Evolutionary conservation across 2,329 filamentous ascomycete genomes (phyloP), one percentile per base, ranked within the genome.

Genomic region (Davidsoniella eucalypti): DNA sequence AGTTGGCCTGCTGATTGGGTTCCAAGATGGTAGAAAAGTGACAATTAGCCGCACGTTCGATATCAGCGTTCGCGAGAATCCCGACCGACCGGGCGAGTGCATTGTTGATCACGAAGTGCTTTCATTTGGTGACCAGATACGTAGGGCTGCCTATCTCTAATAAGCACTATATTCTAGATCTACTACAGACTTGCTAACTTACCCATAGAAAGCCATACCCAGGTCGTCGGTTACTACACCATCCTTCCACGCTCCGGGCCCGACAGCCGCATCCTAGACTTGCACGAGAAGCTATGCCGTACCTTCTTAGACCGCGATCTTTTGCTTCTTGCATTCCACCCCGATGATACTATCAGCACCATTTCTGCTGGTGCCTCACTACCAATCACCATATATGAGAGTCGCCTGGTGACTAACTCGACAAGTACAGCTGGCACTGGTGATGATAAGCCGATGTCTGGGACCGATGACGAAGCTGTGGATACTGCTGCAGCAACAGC

Each of bases 21-120:
- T 92, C 61, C 88, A 95, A 58, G 84, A 87, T 69, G 90, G 90
- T 17, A 82, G 87, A 52, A 81, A 90, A 59, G 82, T 95, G 58
- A 94, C 86, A 8, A 80, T 95, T 56, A 90, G 96, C 64, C 82
- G 94, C 68, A 87, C 86, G 3, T 96, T 94, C 61, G 87, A 95
- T 12, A 61, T 69, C 0, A 70, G 78, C 41, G 77, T 75, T 29
- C 69, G 78, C 42, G 71, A 79, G 40, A 63, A 76, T 29, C 66
- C 94, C 7, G 76, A 88, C 56, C 64, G 7, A 16, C 14, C 40
- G 4, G 42, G 29, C 18, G 47, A 36, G 29, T 49, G 39, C 14
- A 41, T 29, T 4, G 17, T 49, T 21, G 39, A 44, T 3, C 36
- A 44, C 17, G 47, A 49, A 9, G 47, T 49, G 40, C 18, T 49